Percentiles rank a stretch among this genome's conserved stretches.
Evolutionary conservation across 768 basidiomycete genomes (phyloP).

Genomic region (Mycena crocata): DNA sequence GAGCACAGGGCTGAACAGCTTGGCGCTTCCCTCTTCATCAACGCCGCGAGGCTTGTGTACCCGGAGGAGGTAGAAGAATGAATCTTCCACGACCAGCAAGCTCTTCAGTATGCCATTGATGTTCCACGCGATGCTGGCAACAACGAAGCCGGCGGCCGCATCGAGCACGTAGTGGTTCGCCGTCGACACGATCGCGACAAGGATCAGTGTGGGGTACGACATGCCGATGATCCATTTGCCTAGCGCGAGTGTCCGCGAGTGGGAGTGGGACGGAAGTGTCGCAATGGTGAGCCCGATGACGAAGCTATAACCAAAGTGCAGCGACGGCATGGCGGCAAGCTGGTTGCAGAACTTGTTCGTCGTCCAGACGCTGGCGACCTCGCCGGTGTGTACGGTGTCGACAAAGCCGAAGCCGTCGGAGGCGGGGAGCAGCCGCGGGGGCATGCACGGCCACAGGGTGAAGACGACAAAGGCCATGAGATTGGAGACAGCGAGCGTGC

Average conservation of each 20-base stretch:
- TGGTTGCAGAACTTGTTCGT: conserved; percentile 34
- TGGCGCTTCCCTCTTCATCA: conserved; percentile 17
- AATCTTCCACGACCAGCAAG: conserved; percentile 30
- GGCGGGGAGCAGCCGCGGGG: conserved; percentile 33
- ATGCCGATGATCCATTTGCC: conserved; percentile 31
- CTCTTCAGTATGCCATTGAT: conserved; percentile 33
- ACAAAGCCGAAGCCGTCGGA: conserved; percentile 29
- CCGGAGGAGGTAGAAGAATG: conserved; percentile 27
- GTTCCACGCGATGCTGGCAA: conserved; percentile 34
- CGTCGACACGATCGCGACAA: conserved; percentile 33
- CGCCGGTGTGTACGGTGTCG: conserved; percentile 32
- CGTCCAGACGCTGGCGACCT: conserved; percentile 34
- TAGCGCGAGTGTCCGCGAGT: conserved; percentile 21
- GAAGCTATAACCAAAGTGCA: conserved; percentile 34
- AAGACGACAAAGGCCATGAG: conserved; percentile 35
- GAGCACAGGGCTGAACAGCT: conserved; percentile 31
- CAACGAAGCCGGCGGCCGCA: conserved; percentile 31
- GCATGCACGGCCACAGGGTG: conserved; percentile 33
- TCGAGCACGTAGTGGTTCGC: conserved; percentile 36
- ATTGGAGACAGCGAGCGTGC: conserved; percentile 34
- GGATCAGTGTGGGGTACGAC: conserved; percentile 32
- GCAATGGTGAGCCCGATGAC: conserved; percentile 34
- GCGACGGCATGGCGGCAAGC: conserved; percentile 32
- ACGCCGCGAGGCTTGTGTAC: conserved; percentile 34
- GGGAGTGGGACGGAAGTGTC: conserved; percentile 25